Base-by-base conservation (phyloP, 1,284 basidiomycete genomes). In the Gomphus sp. region DNA sequence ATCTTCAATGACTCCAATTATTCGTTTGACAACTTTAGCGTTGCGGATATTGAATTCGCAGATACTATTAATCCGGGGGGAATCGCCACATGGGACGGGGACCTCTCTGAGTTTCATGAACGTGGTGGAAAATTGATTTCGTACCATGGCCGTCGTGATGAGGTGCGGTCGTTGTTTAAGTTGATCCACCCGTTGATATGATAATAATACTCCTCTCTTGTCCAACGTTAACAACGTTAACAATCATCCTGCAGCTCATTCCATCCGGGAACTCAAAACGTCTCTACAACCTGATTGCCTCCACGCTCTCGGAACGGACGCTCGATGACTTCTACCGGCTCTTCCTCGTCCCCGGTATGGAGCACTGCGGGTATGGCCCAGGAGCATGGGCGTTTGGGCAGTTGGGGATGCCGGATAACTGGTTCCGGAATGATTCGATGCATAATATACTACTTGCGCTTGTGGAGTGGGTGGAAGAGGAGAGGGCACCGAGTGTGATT, bases 321-420 rank as follows among this genome's bases (percentile, higher is more conserved):
- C 8, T 45, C 34, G 33, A 52, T 52, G 50, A 52, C 43, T 56
- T 55, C 43, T 56, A 34, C 34, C 47, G 55, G 22, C 67, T 75
- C 14, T 76, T 74, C 65, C 64, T 71, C 31, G 69, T 76, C n/a
- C 72, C 73, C 1, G 76, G 74, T 1, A 76, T 77, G 74, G 62
- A 63, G n/a, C 74, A 76, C 60, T 75, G 74, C 65, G 63, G 58
- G 36, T 68, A 63, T 8, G 61, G 59, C 3, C 47, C 47, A 12
- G 53, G 55, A 51, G 65, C 57, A 22, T 62, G 47, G 62, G 64
- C 18, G 44, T 64, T 60, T 63, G 61, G 60, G 60, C 66, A 67
- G 39, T 22, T 7, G 6, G 52, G 51, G 7, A 47, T 12, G 9
- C 37, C 14, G 44, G 49, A 49, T 7, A 45, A 54, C 9, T n/a